Conservation (phyloP, 2,329 filamentous ascomycete species). For the Trichoderma koningiopsis region DNA sequence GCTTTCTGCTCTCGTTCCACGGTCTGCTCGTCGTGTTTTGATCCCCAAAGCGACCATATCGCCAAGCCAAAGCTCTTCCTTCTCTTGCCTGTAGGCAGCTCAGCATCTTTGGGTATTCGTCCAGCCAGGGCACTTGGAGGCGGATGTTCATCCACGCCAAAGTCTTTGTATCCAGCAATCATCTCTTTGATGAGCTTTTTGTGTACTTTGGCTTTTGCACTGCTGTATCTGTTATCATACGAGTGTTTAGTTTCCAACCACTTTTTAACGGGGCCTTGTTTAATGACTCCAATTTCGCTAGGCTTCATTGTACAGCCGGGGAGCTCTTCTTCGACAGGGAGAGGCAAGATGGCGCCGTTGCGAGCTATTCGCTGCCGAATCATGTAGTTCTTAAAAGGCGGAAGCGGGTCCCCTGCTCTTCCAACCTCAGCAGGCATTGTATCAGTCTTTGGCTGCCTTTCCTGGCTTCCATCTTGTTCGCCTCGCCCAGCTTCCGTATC, state of each 20-base stretch:
- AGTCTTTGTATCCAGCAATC: constrained; percentile 68
- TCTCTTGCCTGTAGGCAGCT: constrained; percentile 52
- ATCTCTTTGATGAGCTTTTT: constrained; percentile 74
- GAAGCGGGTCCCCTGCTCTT: constrained; percentile 82
- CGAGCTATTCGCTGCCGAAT: constrained; percentile 84
- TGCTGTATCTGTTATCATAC: constrained; percentile 74
- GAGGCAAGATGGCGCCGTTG: constrained; percentile 71
- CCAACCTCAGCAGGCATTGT: constrained; percentile 58
- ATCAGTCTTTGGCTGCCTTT: constrained; percentile 30
- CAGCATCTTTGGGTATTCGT: constrained; percentile 55
- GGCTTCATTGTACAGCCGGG: constrained; percentile 64
- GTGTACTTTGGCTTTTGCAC: constrained; percentile 70
- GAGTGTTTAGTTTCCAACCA: constrained; percentile 76
- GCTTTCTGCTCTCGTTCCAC: constrained; percentile 61
- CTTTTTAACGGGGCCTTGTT: constrained; percentile 75
- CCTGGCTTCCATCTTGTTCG: constrained; percentile 28
- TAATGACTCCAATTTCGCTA: constrained; percentile 74
- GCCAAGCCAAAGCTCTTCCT: constrained; percentile 73
- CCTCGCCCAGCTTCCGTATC: constrained; percentile 35
- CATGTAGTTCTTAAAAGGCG: constrained; percentile 81
- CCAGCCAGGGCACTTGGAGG: constrained; percentile 83
- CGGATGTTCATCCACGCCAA: constrained; percentile 71
- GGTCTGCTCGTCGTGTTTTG: constrained; percentile 80
- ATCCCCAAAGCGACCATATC: constrained; percentile 86
- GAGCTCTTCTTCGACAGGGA: constrained; percentile 66